These are phyloP conservation scores for Chondrostereum purpureum DNA, from an alignment of 1,284 basidiomycete species.

Conservation along the genomic window DNA sequence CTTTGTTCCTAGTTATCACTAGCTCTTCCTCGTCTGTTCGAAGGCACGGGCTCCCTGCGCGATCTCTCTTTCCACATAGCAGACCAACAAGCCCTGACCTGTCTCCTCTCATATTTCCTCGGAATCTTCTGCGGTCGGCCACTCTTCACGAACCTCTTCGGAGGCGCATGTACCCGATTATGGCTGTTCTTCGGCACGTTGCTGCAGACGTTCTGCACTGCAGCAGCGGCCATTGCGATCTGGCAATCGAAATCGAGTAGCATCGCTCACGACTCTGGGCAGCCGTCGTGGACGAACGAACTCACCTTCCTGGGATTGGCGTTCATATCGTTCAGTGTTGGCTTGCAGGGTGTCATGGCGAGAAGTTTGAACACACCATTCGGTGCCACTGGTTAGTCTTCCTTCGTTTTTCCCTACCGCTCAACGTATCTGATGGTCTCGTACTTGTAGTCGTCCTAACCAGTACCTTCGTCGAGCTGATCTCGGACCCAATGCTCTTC, in stretches of 20 bases:
- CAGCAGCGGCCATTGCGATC: conserved; percentile 45
- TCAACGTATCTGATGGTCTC: not conserved
- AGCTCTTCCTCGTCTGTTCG: conserved; percentile 41
- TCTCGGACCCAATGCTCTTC: not conserved
- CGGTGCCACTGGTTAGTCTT: conserved; percentile 43
- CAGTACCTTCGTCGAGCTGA: not conserved
- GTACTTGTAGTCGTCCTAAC: not conserved
- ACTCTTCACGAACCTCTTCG: conserved; percentile 24
- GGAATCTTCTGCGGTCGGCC: conserved; percentile 36
- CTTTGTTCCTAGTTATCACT: conserved; percentile 22
- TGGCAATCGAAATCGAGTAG: conserved; percentile 41
- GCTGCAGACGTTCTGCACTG: conserved; percentile 52
- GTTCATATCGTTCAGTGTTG: conserved; percentile 55
- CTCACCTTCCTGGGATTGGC: conserved; percentile 48
- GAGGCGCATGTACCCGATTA: conserved; percentile 46
- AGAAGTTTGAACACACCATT: conserved; percentile 58
- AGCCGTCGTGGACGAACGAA: conserved; percentile 49
- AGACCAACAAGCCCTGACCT: conserved; percentile 60
- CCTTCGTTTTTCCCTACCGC: too few species aligned
- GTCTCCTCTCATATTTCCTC: conserved; percentile 49
- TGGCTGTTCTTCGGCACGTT: conserved; percentile 57
- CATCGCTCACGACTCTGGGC: conserved; percentile 34
- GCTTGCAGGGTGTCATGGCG: conserved; percentile 61
- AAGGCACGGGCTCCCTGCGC: conserved; percentile 27
- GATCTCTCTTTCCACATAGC: conserved; percentile 49